Evolutionary conservation across 129 eudicot species (phyloP), one percentile per base, ranked within the genome.

Genomic region (Escallonia rubra): DNA sequence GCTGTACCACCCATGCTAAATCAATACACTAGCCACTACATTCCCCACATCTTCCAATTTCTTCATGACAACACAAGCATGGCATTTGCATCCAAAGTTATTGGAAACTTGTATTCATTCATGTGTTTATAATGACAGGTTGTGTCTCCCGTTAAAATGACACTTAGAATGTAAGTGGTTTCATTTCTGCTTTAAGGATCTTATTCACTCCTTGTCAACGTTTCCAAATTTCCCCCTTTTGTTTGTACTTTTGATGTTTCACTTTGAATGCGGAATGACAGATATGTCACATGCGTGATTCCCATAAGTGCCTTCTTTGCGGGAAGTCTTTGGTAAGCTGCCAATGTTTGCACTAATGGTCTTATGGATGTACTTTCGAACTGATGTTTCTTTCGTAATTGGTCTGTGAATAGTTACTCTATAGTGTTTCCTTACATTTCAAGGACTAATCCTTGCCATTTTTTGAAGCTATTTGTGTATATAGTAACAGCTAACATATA

Each of bases 261-360:
- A 59, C 42, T 61, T 57, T 67, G 47, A 57, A 23, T 80, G 64
- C 57, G 59, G 67, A 55, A 61, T 77, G 74, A 72, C 82, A 93
- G 99, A 80, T 93, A 93, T 61, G 92, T 88, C 2, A 82, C 99
- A 10, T 93, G 93, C 75, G 99, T 93, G 46, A 67, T 93, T 71
- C 99, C 99, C 34, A 93, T 93, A 50, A 93, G 99, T 69, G 99
- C 99, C 69, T 93, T 93, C 90, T 93, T 93, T 66, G 99, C 99
- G 46, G 84, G 96, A 66, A 93, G 99, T 79, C 95, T 93, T 46
- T 93, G 99, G 99, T 93, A 83, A 78, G 85, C 46, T 40, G 45
- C 55, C 62, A 14, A 72, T 12, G 13, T 61, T 45, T 41, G 8
- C 46, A 3, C 11, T 52, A 34, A 48, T 12, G 60, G 51, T 66